Percentiles rank a stretch among this genome's conserved stretches.
phyloP scores from a whole-genome alignment of 345 rosid species.

The Streptanthus diversifolius region DNA sequence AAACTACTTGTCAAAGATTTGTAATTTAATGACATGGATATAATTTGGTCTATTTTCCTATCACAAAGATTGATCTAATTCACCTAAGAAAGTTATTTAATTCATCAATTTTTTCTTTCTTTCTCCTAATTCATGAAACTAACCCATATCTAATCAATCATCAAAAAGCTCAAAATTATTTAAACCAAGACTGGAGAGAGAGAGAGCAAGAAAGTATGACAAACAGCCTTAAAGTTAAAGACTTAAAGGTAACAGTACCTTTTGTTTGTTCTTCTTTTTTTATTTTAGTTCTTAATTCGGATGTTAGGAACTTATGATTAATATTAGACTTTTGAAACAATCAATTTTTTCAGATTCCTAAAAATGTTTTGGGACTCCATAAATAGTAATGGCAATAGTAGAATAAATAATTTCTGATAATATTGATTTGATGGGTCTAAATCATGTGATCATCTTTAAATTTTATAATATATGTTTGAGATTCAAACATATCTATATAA shows the following conservation, averaged over 20 bases:
- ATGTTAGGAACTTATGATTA: not conserved
- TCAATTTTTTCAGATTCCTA: not conserved
- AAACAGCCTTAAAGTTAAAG: conserved; percentile 36
- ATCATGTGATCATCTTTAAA: too few species aligned
- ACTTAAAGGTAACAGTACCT: conserved; percentile 29
- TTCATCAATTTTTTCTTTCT: not conserved
- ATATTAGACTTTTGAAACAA: not conserved
- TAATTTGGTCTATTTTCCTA: not conserved
- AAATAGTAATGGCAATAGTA: not conserved
- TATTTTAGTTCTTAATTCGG: not conserved
- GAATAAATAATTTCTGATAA: not conserved
- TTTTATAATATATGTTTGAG: too few species aligned
- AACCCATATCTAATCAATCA: conserved; percentile 10
- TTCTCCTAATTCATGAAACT: not conserved
- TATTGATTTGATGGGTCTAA: not conserved
- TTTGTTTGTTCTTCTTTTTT: conserved; percentile 8
- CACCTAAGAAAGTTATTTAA: not conserved
- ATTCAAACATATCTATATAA: too few species aligned
- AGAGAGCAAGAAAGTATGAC: not conserved
- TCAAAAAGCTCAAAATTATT: conserved; percentile 21
- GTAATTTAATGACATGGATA: not conserved
- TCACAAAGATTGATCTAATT: conserved; percentile 13
- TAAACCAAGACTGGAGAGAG: not conserved
- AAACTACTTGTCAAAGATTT: not conserved
- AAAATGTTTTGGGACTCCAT: not conserved